Conservation (phyloP, 2,329 filamentous ascomycete genomes). For the Trichoderma lentiforme region DNA sequence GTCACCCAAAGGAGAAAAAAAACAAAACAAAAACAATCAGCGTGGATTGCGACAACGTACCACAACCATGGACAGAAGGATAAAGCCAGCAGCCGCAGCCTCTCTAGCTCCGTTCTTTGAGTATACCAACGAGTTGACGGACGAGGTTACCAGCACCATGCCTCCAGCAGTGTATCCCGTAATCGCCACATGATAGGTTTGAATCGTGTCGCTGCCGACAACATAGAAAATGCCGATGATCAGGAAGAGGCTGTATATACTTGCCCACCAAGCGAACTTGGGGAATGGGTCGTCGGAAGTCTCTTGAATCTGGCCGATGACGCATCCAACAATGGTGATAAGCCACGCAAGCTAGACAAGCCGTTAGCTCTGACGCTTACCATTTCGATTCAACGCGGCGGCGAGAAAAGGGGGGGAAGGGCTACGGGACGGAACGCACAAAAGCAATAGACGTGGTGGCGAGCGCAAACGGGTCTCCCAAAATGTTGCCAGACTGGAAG, state of each 20-base stretch:
- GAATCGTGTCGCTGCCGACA: slow-evolving; percentile 76
- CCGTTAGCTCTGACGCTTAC: slow-evolving; percentile 23
- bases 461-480: slow-evolving; percentile 93
- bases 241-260: slow-evolving; percentile 80
- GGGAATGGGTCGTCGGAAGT: slow-evolving; percentile 57
- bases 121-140: slow-evolving; percentile 85
- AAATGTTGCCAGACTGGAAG: slow-evolving; percentile 81
- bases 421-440: slow-evolving; percentile 51
- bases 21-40: not conserved
- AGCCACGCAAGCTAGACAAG: slow-evolving; percentile 78
- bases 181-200: slow-evolving; percentile 88
- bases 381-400: not conserved
- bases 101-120: slow-evolving; percentile 68
- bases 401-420: not conserved
- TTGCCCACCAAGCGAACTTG: slow-evolving; percentile 88
- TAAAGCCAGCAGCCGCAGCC: slow-evolving; percentile 88
- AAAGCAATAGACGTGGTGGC: slow-evolving; percentile 88
- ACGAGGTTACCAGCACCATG: slow-evolving; percentile 79
- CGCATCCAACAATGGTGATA: slow-evolving; percentile 83
- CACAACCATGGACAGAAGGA: slow-evolving; percentile 86
- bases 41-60: slow-evolving; percentile 51
- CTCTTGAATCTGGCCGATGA: slow-evolving; percentile 62
- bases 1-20: not conserved
- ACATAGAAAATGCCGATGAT: slow-evolving; percentile 79
- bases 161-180: slow-evolving; percentile 83